phyloP scores from a whole-genome alignment of 78 protist species.

The Dictyostelium citrinum region DNA sequence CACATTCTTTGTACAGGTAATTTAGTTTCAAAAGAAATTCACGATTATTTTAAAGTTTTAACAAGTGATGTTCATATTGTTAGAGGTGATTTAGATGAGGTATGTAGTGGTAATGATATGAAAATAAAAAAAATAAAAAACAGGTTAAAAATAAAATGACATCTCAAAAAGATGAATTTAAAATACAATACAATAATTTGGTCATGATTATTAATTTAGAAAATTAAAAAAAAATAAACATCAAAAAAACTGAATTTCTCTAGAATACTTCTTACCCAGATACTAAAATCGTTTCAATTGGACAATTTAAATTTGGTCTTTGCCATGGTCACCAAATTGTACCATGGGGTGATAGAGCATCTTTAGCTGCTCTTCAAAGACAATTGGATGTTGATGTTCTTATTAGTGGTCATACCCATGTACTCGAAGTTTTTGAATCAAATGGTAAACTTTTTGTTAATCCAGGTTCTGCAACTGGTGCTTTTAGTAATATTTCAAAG shows the following conservation, averaged over 20 bases:
- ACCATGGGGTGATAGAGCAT: constrained; percentile 95
- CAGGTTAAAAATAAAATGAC: no score
- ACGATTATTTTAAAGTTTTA: constrained; percentile 93
- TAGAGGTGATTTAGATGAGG: constrained; percentile 96
- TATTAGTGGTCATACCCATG: constrained; percentile 96
- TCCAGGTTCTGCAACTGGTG: constrained; percentile 99
- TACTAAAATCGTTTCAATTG: constrained; percentile 90
- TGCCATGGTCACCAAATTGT: constrained; percentile 99
- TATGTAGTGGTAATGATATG: not conserved
- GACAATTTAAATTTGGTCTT: constrained; percentile 96
- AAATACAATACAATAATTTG: no score
- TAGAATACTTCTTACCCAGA: constrained; percentile 82
- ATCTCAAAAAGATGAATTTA: no score
- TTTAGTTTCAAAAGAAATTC: constrained; percentile 86
- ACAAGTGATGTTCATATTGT: constrained; percentile 95
- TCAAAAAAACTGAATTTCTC: not conserved
- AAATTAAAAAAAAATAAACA: not conserved
- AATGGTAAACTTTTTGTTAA: constrained; percentile 95
- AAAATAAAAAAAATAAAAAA: not conserved
- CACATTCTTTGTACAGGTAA: constrained; percentile 98
- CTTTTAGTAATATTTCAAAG: constrained; percentile 86
- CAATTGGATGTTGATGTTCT: constrained; percentile 97
- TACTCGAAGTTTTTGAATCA: constrained; percentile 66
- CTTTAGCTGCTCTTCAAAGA: constrained; percentile 94
- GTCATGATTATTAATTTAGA: not conserved